phyloP scores from a whole-genome alignment of 2,329 filamentous ascomycete genomes.

The Cladophialophora immunda region DNA sequence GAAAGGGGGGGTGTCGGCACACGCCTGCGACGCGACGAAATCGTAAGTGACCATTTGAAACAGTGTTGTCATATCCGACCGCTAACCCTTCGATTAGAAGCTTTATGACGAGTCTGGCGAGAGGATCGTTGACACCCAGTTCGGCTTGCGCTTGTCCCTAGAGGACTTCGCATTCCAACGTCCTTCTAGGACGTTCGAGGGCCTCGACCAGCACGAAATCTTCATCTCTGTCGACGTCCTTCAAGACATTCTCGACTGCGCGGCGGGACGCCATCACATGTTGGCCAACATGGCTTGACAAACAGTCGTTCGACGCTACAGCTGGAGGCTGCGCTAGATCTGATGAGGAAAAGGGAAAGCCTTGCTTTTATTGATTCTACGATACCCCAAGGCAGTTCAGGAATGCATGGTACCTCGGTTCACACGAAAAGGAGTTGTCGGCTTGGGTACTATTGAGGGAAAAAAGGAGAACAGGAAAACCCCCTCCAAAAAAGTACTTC shows the following conservation, averaged over 20 bases:
- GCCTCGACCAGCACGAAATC: slow-evolving; percentile 3
- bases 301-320: no score
- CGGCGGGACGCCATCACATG: not conserved
- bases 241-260: not conserved
- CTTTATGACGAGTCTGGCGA: not conserved
- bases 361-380: no score
- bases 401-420: no score
- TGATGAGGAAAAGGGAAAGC: no score
- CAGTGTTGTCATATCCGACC: not conserved
- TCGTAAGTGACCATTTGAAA: not conserved
- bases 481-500: no score
- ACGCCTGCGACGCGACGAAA: not conserved
- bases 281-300: not conserved
- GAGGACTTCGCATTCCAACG: not conserved
- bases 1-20: not conserved
- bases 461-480: no score
- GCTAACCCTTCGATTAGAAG: not conserved
- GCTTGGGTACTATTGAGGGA: no score
- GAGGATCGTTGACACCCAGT: not conserved
- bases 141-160: slow-evolving; percentile 4
- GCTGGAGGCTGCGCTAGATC: no score
- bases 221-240: slow-evolving; percentile 4
- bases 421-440: no score
- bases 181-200: not conserved
- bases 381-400: no score